Base-by-base conservation (phyloP, 768 basidiomycete species). In the Gymnopilus dilepis region DNA sequence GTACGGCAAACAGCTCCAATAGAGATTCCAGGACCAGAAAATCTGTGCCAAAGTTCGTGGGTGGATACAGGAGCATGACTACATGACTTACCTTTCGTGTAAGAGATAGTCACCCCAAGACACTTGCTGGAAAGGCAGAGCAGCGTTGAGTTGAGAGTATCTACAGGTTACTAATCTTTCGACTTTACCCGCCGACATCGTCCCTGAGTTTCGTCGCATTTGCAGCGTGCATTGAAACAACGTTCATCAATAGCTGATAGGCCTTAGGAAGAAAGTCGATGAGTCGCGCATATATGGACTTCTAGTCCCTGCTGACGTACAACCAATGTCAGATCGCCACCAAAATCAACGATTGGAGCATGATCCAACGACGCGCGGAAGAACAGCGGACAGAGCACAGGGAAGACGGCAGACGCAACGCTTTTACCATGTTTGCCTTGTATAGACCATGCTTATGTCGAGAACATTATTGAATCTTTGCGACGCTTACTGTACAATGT, bases 1-100 rank as follows among this genome's bases (percentile, higher is more conserved):
- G 72, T 40, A 82, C 81, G 33, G 82, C 86, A 67, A 88, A 82
- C 0, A 90, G 65, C 55, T 83, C 81, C 42, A 89, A 69, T 3
- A 88, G 76, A 15, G 81, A 78, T 68, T 90, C 88, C 42, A 87
- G 71, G 13, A 81, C 79, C 17, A 89, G 73, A 65, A 81, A 87
- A 56, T 85, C 88, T 87, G 34, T 15, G 42, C 8, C 7, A 60
- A 50, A 11, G 31, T 51, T 21, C 11, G 19, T 28, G 59, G 51
- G 50, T 62, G 6, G 2, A 24, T 6, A 11, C 45, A 24, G 3
- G 31, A 6, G 17, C 19, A 30, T 26, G 54, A 45, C 28, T 40
- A 28, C n/a, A 5, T 8, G 9, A 41, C 21, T 38, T 65, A 82
- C 88, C 84, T 74, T 72, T 80, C 21, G 80, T 82, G 40, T 76